Base-by-base conservation (phyloP, 306 rosid genomes). In the Malus domestica region DNA sequence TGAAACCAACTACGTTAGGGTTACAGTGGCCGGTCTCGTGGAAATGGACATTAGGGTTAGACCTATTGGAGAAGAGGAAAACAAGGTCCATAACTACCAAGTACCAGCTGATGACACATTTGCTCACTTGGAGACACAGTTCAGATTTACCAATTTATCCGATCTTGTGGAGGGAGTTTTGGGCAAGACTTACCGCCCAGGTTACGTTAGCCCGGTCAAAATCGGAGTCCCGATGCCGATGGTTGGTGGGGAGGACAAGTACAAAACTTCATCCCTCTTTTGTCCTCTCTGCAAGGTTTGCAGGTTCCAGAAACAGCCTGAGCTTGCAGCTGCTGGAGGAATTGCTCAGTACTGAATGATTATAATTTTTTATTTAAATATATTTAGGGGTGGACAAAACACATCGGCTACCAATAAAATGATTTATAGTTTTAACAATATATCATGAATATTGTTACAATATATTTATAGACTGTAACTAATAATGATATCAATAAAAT, bases 161-260 rank as follows among this genome's bases (percentile, higher is more conserved):
- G 89, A 89, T 67, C 38, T n/a, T 42, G 89, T 89, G 73, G 91
- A 91, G 64, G 97, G 97, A 55, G 84, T 91, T 76, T 71, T 91
- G 86, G 95, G 95, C 11, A 87, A 89, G 86, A 89, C 95, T 67
- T 91, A 89, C 75, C 82, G 89, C 80, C 89, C 90, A 23, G 84
- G 83, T 9, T 89, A 91, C 67, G 84, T 88, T 75, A 91, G 89
- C 79, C 87, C 95, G n/a, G 95, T 85, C 1, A 91, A 91, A 82
- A 80, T 85, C 68, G 88, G 95, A 13, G 95, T 91, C 76, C 72
- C 87, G 18, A 89, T 89, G 97, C 97, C 73, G 0, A 27, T 49
- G 88, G 89, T 89, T 89, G 96, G 93, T 64, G 93, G 96, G 20
- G 96, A 89, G 80, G 82, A 86, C 78, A 91, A 80, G 82, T 91